Base-by-base conservation (phyloP, 768 basidiomycete species). In the Vararia minispora region DNA sequence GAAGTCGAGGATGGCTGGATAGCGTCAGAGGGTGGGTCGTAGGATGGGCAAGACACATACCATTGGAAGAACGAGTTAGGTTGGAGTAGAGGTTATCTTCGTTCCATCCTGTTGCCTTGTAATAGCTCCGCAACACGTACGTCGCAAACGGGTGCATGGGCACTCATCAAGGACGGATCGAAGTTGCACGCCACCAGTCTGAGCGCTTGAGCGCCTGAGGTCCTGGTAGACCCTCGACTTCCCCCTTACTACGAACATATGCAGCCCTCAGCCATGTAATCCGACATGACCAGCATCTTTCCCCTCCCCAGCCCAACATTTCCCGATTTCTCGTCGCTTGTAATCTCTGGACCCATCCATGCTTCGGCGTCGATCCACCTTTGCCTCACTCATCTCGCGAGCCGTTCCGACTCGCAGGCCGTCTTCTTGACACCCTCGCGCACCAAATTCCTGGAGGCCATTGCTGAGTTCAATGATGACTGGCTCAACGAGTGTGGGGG, bases 81-180 rank as follows among this genome's bases (percentile, higher is more conserved):
- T 92, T 88, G 2, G 83, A 76, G 52, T 88, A 97, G 16, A 94
- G 66, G 52, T 94, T 94, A 59, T 97, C 92, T 55, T 94, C 88
- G 51, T 90, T 91, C 94, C 94, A 98, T 45, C 88, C 86, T 23
- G 89, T 95, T n/a, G 77, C 78, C 47, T 74, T 72, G 66, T 89
- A 91, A 60, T 94, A 97, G 57, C 71, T 80, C 46, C 83, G 80
- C 26, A 97, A 67, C 40, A 97, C 81, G 62, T 89, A 87, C 11
- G 84, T 74, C 27, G 86, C 79, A 52, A 89, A 89, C 5, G 87
- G 82, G 60, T 87, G 82, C 87, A 89, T 87, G 18, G 6, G 25
- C 13, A 8, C 11, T 7, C 13, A 6, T 7, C 9, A 11, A 8
- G 9, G 41, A 14, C 21, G 13, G n/a, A 8, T 36, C 22, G 34